Evolutionary conservation across 2,329 filamentous ascomycete species (phyloP).

Genomic region (Aspergillus tamarii): DNA sequence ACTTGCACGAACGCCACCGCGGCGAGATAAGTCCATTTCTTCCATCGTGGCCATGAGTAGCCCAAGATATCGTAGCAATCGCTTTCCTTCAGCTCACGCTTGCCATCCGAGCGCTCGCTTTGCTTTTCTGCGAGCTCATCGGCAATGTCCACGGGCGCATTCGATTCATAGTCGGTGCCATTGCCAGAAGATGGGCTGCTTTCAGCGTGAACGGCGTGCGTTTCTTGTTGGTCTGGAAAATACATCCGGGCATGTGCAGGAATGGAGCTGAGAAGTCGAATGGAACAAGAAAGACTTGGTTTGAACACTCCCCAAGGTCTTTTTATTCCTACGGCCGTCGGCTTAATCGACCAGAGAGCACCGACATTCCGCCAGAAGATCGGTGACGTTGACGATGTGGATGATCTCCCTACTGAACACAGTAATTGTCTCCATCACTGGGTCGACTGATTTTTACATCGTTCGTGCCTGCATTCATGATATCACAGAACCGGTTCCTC

Average conservation of each 20-base stretch:
- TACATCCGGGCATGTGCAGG: neutral
- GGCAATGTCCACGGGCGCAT: neutral
- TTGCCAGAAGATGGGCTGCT: neutral
- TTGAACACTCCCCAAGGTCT: no score
- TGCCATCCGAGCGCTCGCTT: slow-evolving; percentile 14
- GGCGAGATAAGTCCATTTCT: slow-evolving; percentile 41
- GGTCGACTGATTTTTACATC: no score
- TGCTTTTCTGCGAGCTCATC: neutral
- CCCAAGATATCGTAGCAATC: slow-evolving; percentile 67
- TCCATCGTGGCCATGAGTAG: slow-evolving; percentile 53
- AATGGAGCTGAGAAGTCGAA: neutral
- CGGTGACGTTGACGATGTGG: no score
- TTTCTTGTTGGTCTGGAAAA: neutral
- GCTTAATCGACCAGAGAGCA: no score
- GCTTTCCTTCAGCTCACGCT: slow-evolving; percentile 46
- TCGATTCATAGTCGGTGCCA: neutral
- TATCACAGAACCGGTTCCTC: no score
- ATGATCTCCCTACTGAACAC: no score
- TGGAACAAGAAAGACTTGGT: neutral
- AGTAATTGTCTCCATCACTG: no score
- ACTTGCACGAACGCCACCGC: slow-evolving; percentile 70
- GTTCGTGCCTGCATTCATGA: no score
- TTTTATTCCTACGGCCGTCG: no score
- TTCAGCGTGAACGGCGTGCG: neutral
- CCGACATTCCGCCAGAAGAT: no score